phyloP scores from a whole-genome alignment of 2,329 filamentous ascomycete species.

The Lachnellula occidentalis region DNA sequence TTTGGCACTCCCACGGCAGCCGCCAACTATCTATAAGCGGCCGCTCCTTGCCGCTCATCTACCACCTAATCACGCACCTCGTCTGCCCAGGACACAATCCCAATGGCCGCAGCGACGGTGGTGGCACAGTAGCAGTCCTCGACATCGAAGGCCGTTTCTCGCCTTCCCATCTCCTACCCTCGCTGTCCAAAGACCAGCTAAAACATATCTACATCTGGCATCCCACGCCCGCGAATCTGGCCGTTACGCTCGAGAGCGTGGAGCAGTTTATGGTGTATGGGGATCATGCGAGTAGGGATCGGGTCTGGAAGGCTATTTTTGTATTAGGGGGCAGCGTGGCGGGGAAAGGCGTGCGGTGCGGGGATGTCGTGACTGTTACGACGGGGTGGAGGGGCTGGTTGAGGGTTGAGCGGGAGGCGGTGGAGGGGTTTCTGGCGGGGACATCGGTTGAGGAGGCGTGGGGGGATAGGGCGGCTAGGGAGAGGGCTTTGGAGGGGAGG shows the following conservation, averaged over 20 bases:
- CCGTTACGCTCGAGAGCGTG: conserved; percentile 20
- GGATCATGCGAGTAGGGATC: conserved; percentile 21
- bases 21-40: conserved; percentile 46
- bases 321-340: conserved; percentile 23
- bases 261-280: conserved; percentile 29
- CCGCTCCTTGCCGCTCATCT: conserved; percentile 49
- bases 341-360: conserved; percentile 4
- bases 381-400: conserved; percentile 30
- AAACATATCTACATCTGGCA: conserved; percentile 29
- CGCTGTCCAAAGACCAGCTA: conserved; percentile 10
- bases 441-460: conserved; percentile 29
- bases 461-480: conserved; percentile 16
- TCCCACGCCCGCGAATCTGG: conserved; percentile 14
- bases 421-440: conserved; percentile 18
- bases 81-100: conserved; percentile 31
- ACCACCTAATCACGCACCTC: conserved; percentile 48
- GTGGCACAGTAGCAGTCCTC: conserved; percentile 42
- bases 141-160: conserved; percentile 54
- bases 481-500: conserved; percentile 16
- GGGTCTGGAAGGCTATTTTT: conserved; percentile 27
- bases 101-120: too few species aligned
- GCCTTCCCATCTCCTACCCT: conserved; percentile 28
- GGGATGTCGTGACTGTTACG: conserved; percentile 9
- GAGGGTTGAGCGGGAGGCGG: conserved; percentile 24
- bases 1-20: conserved; percentile 43